Evolutionary conservation across 192 early-diverging fungal species (phyloP), one percentile per base, ranked within the genome.

Genomic region (Coemansia sp.): DNA sequence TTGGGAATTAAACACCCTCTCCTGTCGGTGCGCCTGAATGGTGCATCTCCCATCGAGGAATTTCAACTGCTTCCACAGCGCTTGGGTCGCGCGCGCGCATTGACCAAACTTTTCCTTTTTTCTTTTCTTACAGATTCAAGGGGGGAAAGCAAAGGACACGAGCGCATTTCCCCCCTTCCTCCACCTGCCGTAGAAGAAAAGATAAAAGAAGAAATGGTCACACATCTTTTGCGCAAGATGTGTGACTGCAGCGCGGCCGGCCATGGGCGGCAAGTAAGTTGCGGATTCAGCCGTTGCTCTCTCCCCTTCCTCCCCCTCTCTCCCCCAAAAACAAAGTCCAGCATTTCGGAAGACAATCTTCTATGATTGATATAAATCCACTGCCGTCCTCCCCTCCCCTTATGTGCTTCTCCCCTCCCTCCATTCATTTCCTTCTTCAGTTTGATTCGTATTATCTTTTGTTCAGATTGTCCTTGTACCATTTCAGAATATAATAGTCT

Each of bases 391-490:
- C 24, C 24, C 51, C 23, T 10, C 23, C 24, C 23, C 23, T 12
- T 9, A 1, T 53, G 21, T 23, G 21, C 24, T 26, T 14, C 14
- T 10, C 9, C 24, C 51, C 26, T 26, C 14, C 24, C 24, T 26
- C 51, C 10, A 26, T 53, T 53, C 21, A 9, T 26, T 49, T 49
- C 20, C 20, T 53, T 53, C 21, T 53, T 53, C 24, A 53, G 24
- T 26, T 18, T 46, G 39, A 14, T 41, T 41, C 39, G 39, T 41
- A 6, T 49, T 49, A n/a, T 49, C 21, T 26, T 49, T 53, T 26
- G 20, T 53, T 53, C 51, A 53, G 24, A 53, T 53, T 53, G 51
- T 53, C 23, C 30, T 53, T 53, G 51, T 26, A 15, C 23, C 51
- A 53, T 53, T 26, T 14, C 51, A 53, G 23, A 53, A 53, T 6